These are phyloP conservation scores for Scheffersomyces lignicola DNA, from an alignment of 1,139 yeast species.

Conservation along the genomic window DNA sequence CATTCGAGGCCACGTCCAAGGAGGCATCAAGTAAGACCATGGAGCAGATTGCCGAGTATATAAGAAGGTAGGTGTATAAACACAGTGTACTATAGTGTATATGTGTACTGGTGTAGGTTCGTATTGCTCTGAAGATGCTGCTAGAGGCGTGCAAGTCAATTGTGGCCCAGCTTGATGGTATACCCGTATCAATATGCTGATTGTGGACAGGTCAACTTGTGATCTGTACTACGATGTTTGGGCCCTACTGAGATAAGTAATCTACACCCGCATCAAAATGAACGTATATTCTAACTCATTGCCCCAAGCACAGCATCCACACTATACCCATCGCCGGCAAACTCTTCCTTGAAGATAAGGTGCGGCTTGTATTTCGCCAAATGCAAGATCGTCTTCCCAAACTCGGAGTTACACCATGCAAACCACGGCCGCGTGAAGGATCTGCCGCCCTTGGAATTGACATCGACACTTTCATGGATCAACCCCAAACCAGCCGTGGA, in stretches of 20 bases:
- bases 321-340: constrained; percentile 24
- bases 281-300: too few species aligned
- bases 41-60: constrained; percentile 68
- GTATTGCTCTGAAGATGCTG: too few species aligned
- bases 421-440: constrained; percentile 80
- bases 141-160: too few species aligned
- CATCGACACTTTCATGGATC: constrained; percentile 82
- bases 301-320: too few species aligned
- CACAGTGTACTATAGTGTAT: constrained; percentile 6
- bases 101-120: constrained; percentile 5
- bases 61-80: constrained; percentile 22
- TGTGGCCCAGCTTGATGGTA: too few species aligned
- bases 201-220: too few species aligned
- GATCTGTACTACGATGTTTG: too few species aligned
- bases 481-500: constrained; percentile 76
- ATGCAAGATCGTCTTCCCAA: constrained; percentile 79
- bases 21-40: constrained; percentile 65
- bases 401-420: constrained; percentile 93
- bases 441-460: constrained; percentile 49
- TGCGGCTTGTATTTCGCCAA: constrained; percentile 75
- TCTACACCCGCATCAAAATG: too few species aligned
- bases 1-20: constrained; percentile 65
- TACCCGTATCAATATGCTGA: too few species aligned
- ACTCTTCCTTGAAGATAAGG: constrained; percentile 56
- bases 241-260: too few species aligned